These are phyloP conservation scores for Xerocomellus chrysenteron DNA, from an alignment of 768 basidiomycete species.

Conservation along the genomic window DNA sequence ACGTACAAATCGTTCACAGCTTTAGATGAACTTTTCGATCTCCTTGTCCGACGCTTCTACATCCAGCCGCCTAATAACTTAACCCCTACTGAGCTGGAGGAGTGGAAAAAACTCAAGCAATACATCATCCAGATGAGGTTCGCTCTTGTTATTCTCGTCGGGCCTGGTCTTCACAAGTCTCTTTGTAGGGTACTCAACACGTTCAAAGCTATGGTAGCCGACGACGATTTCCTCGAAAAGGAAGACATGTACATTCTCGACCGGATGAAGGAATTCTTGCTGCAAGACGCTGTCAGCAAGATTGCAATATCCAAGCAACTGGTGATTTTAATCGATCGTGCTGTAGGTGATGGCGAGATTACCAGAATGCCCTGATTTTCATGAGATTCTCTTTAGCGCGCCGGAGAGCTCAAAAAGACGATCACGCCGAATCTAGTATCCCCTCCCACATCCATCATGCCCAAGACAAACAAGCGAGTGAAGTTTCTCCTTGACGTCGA, in stretches of 20 bases:
- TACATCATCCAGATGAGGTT: slow-evolving; percentile 85
- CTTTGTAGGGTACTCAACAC: slow-evolving; percentile 73
- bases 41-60: slow-evolving; percentile 77
- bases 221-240: slow-evolving; percentile 80
- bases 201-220: slow-evolving; percentile 84
- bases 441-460: slow-evolving; percentile 75
- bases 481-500: slow-evolving; percentile 88
- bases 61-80: slow-evolving; percentile 73
- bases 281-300: slow-evolving; percentile 59
- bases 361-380: slow-evolving; percentile 5
- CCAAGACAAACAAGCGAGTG: slow-evolving; percentile 67
- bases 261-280: slow-evolving; percentile 77
- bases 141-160: slow-evolving; percentile 23
- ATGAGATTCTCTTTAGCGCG: slow-evolving; percentile 36
- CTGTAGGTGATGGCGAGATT: slow-evolving; percentile 49
- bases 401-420: slow-evolving; percentile 58
- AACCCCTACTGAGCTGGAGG: slow-evolving; percentile 55
- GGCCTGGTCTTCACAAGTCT: slow-evolving; percentile 1
- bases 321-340: slow-evolving; percentile 70
- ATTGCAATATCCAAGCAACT: slow-evolving; percentile 76
- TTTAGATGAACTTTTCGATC: slow-evolving; percentile 76
- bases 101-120: slow-evolving; percentile 87
- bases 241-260: slow-evolving; percentile 82
- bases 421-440: slow-evolving; percentile 52
- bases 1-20: slow-evolving; percentile 95